Conservation (phyloP, 768 basidiomycete species). For the Trametes maxima region DNA sequence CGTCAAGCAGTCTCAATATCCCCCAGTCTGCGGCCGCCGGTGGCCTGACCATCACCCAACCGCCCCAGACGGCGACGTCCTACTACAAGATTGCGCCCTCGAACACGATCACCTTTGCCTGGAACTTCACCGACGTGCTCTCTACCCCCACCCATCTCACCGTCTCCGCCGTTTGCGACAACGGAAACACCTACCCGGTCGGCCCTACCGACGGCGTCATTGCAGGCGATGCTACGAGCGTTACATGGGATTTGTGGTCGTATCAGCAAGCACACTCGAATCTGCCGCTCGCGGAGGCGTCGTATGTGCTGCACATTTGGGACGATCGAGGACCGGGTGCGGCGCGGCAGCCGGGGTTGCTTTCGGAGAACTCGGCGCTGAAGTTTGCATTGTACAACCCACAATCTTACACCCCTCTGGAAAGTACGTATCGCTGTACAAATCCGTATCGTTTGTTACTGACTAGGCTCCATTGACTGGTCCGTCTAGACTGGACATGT, state of each 20-base stretch:
- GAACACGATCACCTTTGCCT: constrained; percentile 83
- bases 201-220: constrained; percentile 76
- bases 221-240: constrained; percentile 66
- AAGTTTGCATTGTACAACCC: constrained; percentile 88
- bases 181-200: constrained; percentile 89
- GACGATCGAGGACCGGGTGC: constrained; percentile 78
- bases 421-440: constrained; percentile 46
- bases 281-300: constrained; percentile 71
- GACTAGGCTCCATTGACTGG: too few species aligned
- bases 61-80: constrained; percentile 77
- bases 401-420: constrained; percentile 64
- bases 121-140: constrained; percentile 82
- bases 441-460: too few species aligned
- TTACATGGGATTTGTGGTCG: constrained; percentile 80
- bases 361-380: constrained; percentile 68
- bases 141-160: constrained; percentile 75
- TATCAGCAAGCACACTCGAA: constrained; percentile 67
- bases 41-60: constrained; percentile 74
- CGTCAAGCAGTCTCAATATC: constrained; percentile 35
- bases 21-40: constrained; percentile 61
- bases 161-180: constrained; percentile 78
- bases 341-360: constrained; percentile 57
- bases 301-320: constrained; percentile 79
- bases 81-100: constrained; percentile 85
- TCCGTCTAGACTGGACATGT: constrained; percentile 59